phyloP scores from a whole-genome alignment of 2,329 filamentous ascomycete genomes.

The Penicillium hordei region DNA sequence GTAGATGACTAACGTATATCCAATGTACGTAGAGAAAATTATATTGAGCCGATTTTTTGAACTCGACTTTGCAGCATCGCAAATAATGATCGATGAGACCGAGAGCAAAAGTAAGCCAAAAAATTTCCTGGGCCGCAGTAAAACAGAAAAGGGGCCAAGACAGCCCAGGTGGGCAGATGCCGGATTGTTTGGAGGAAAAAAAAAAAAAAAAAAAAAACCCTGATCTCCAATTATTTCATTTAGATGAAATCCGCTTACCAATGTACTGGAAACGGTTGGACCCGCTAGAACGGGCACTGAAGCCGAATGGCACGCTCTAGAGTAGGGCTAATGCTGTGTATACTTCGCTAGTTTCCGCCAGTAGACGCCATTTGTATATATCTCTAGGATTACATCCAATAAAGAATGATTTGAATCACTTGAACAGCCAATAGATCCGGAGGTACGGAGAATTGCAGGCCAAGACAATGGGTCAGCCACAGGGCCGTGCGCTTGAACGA shows the following conservation, averaged over 20 bases:
- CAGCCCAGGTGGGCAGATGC: neutral
- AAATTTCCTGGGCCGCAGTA: neutral
- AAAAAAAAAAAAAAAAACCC: neutral
- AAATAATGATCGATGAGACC: constrained; percentile 5
- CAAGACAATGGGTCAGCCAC: constrained; percentile 6
- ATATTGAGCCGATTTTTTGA: neutral
- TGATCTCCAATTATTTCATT: neutral
- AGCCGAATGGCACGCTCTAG: neutral
- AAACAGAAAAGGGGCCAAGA: constrained; percentile 3
- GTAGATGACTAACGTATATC: neutral
- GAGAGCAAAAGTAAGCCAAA: neutral
- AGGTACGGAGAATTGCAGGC: neutral
- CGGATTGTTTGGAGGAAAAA: neutral
- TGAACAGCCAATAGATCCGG: neutral
- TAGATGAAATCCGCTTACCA: constrained; percentile 1
- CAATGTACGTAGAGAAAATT: neutral
- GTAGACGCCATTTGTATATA: neutral
- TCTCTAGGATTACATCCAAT: neutral
- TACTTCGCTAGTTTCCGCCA: neutral
- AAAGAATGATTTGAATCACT: neutral
- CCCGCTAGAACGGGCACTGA: neutral
- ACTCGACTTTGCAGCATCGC: neutral
- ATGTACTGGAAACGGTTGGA: constrained; percentile 1
- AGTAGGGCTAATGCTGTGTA: neutral
- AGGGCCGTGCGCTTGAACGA: constrained; percentile 4